Percentiles rank a stretch among this genome's conserved stretches.
Conservation (phyloP, 192 early-diverging fungal species). For the Coemansia sp. region DNA sequence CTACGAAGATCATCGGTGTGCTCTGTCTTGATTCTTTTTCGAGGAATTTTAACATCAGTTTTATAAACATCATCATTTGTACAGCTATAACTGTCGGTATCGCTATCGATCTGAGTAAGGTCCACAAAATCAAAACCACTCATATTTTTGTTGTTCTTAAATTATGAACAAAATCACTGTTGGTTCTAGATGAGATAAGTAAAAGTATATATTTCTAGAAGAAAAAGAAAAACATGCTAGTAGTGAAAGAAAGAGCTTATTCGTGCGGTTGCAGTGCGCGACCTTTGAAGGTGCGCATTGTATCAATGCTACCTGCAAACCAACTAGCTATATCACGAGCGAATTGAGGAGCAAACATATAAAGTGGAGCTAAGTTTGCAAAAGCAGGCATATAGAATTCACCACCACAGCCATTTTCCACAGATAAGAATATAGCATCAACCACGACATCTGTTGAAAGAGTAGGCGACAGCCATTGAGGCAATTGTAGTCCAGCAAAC, state of each 20-base stretch:
- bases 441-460: slow-evolving; percentile 61
- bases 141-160: too few species aligned
- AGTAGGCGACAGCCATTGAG: slow-evolving; percentile 62
- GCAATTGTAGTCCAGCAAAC: slow-evolving; percentile 66
- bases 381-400: slow-evolving; percentile 50
- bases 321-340: slow-evolving; percentile 18
- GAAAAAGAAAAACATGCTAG: not conserved
- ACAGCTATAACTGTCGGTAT: slow-evolving; percentile 1
- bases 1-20: not conserved
- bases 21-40: slow-evolving; percentile 18
- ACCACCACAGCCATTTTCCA: slow-evolving; percentile 55
- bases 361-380: slow-evolving; percentile 24
- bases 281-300: slow-evolving; percentile 39
- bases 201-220: too few species aligned
- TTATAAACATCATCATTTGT: slow-evolving; percentile 14
- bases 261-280: not conserved
- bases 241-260: too few species aligned
- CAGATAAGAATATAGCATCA: slow-evolving; percentile 54
- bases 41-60: not conserved
- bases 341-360: slow-evolving; percentile 19
- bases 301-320: slow-evolving; percentile 25
- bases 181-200: too few species aligned
- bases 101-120: slow-evolving; percentile 23
- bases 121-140: slow-evolving; percentile 13
- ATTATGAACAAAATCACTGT: too few species aligned